Evolutionary conservation across 2,329 filamentous ascomycete species (phyloP).

Genomic region (Cladophialophora bantiana): DNA sequence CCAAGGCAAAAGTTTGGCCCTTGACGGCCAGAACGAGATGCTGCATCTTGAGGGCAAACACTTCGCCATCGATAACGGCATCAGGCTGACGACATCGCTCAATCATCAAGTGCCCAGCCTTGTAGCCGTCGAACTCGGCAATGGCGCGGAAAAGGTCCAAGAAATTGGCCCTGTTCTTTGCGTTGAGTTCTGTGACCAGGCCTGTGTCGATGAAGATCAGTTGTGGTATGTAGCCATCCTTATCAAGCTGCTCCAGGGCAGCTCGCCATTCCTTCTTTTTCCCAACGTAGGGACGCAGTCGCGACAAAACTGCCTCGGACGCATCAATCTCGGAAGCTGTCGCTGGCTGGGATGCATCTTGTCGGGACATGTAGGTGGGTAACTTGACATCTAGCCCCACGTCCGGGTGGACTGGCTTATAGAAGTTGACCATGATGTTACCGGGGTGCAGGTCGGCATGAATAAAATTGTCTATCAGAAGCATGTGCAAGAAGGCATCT

Average conservation of each 20-base stretch:
- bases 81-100: constrained; percentile 92
- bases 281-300: constrained; percentile 75
- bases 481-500: constrained; percentile 94
- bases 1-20: constrained; percentile 85
- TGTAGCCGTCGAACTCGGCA: constrained; percentile 96
- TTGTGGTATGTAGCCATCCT: constrained; percentile 89
- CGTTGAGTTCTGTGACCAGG: constrained; percentile 91
- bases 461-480: constrained; percentile 96
- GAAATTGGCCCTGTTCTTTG: constrained; percentile 85
- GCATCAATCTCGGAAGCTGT: constrained; percentile 70
- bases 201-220: constrained; percentile 98
- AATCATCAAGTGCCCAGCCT: constrained; percentile 93
- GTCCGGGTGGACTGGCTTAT: constrained; percentile 77
- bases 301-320: constrained; percentile 83
- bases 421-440: constrained; percentile 99
- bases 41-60: constrained; percentile 96
- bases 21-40: constrained; percentile 92
- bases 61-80: constrained; percentile 83
- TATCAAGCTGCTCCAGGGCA: constrained; percentile 77
- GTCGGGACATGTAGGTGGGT: constrained; percentile 54
- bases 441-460: constrained; percentile 96
- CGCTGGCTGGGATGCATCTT: constrained; percentile 49
- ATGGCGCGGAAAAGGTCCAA: constrained; percentile 94
- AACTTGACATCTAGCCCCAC: constrained; percentile 51
- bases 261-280: constrained; percentile 74